Conservation (phyloP, 2,329 filamentous ascomycete genomes). For the Penicillium occitanis region DNA sequence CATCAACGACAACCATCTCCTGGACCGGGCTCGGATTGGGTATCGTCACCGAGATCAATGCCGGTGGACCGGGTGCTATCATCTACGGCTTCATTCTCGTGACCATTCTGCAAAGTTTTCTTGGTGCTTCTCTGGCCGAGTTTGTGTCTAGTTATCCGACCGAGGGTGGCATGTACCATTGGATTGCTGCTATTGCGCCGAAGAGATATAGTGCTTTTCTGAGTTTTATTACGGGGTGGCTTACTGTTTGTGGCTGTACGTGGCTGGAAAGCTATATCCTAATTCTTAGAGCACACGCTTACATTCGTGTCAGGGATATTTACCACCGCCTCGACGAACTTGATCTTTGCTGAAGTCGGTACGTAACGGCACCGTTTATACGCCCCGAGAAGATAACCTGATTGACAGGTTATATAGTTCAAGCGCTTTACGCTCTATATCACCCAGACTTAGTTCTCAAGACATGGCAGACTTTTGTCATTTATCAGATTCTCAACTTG, state of each 20-base stretch:
- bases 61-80: constrained; percentile 49
- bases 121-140: constrained; percentile 49
- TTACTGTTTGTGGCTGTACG: constrained; percentile 43
- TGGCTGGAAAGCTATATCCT: not conserved
- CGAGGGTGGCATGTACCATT: constrained; percentile 54
- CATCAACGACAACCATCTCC: constrained; percentile 50
- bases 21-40: constrained; percentile 41
- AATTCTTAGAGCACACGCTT: constrained; percentile 35
- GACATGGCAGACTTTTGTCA: constrained; percentile 52
- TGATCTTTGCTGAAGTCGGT: constrained; percentile 41
- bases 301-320: constrained; percentile 53
- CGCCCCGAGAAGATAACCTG: not conserved
- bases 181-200: constrained; percentile 52
- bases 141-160: constrained; percentile 53
- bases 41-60: constrained; percentile 49
- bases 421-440: constrained; percentile 37
- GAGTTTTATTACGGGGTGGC: constrained; percentile 50
- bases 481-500: constrained; percentile 41
- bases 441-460: constrained; percentile 42
- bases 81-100: constrained; percentile 54
- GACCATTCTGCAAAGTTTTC: constrained; percentile 48
- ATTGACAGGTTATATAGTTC: constrained; percentile 14
- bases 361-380: not conserved
- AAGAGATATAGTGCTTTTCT: constrained; percentile 40
- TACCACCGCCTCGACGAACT: constrained; percentile 50